phyloP scores from a whole-genome alignment of 176 grass and related monocot species.

The Secale cereale region DNA sequence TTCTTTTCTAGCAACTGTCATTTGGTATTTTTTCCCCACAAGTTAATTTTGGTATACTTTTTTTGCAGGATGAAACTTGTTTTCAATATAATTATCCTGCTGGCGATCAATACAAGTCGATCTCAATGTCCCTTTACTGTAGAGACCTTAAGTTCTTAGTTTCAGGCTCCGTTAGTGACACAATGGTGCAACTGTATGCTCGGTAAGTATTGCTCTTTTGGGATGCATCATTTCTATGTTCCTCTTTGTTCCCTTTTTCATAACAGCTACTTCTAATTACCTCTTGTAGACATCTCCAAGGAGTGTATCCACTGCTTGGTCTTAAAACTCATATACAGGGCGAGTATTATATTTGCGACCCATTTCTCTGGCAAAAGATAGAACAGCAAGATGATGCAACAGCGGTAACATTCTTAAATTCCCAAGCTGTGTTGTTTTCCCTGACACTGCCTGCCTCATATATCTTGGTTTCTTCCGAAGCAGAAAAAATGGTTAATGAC shows the following conservation, averaged over 20 bases:
- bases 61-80: too few species aligned
- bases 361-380: not conserved
- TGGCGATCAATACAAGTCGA: too few species aligned
- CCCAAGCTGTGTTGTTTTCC: not conserved
- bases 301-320: not conserved
- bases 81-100: too few species aligned
- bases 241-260: not conserved
- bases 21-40: too few species aligned
- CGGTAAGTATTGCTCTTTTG: not conserved
- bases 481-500: too few species aligned
- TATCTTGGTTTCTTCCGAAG: too few species aligned
- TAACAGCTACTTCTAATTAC: not conserved
- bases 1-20: too few species aligned
- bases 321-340: not conserved
- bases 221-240: not conserved
- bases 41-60: too few species aligned
- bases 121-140: not conserved
- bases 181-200: not conserved
- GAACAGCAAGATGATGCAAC: fast-evolving
- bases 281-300: not conserved
- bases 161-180: not conserved
- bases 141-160: not conserved
- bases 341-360: not conserved
- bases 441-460: too few species aligned
- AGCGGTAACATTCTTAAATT: not conserved